Evolutionary conservation across 148 eudicot species (phyloP), one percentile per base, ranked within the genome.

Genomic region (Camellia lanceoleosa): DNA sequence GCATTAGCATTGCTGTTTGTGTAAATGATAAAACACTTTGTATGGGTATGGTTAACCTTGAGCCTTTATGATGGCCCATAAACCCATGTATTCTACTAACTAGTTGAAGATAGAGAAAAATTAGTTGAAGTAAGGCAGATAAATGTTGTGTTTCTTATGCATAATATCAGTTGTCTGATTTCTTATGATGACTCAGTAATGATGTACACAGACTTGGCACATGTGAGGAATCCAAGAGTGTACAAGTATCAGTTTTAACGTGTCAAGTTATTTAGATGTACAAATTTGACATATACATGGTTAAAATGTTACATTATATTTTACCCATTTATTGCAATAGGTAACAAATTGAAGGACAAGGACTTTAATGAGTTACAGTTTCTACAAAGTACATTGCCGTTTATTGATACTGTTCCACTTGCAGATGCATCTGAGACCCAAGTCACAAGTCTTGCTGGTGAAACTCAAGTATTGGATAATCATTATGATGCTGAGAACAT

Each of bases 351-450:
- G 23, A 46, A 66, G 38, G n/a, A 84, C 62, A 73, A 84, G 13
- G 74, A 67, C 71, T 77, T 61, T 66, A 78, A 83, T 71, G 80
- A 68, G 19, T 62, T 62, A 16, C 54, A 4, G 1, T 47, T 51
- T 55, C 9, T 62, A 12, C 76, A 68, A 56, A 59, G 67, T 70
- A 77, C 72, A 46, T 63, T 77, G 54, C 83, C 83, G 16, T 73
- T 73, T 68, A 82, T 60, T 49, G 84, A 82, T 46, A 52, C 65
- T 16, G 73, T 74, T 84, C 79, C 79, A 46, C 52, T 58, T n/a
- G 86, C 69, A 71, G 86, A 85, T 64, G 84, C 56, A 55, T 85
- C 78, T 71, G 87, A 87, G 82, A 87, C 89, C 44, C 87, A 86
- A 73, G 68, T 80, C 54, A 30, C 82, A 85, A 81, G 82, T 74